Evolutionary conservation across 371 early-diverging fungal genomes (phyloP), one percentile per base, ranked within the genome.

Genomic region (Blakeslea trispora): DNA sequence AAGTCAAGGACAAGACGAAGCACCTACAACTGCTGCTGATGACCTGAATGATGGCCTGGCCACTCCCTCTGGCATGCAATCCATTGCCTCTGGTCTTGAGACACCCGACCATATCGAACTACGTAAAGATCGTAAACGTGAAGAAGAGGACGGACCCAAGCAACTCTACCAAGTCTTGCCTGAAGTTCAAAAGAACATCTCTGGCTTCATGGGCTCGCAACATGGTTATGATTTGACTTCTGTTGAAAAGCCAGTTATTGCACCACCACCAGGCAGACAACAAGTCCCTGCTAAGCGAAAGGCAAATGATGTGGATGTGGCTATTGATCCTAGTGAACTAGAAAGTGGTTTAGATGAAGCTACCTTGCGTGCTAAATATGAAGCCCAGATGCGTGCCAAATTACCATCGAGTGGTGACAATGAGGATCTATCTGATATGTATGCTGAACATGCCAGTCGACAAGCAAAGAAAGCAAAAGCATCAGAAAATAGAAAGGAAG

Each of bases 141-240:
- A 59, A 13, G 64, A 63, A 9, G 89, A 87, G 45, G 88, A 85
- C 15, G 84, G 77, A n/a, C 85, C 88, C 9, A 88, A 86, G 56
- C 86, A 86, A 46, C 75, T 97, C 24, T 97, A 94, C 68, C 90
- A 88, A 18, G 90, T 97, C n/a, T 63, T 97, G 45, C 93, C 91
- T 14, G 88, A 95, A 68, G 82, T 85, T 34, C 82, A 87, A 45
- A 84, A 86, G 49, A 69, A 79, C n/a, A 82, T 91, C 41, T 72
- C 80, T 5, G 96, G 94, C 8, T 91, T 96, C 63, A 95, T 97
- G 97, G 98, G 95, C 32, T 92, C 93, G 44, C 90, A 92, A 64
- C 94, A 93, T 64, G 89, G 90, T 10, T 97, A 97, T 60, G 93
- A 95, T 59, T 50, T 96, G 44, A 68, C 86, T 15, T 61, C 75